Evolutionary conservation across 345 rosid species (phyloP).

Genomic region (Salix caprea): DNA sequence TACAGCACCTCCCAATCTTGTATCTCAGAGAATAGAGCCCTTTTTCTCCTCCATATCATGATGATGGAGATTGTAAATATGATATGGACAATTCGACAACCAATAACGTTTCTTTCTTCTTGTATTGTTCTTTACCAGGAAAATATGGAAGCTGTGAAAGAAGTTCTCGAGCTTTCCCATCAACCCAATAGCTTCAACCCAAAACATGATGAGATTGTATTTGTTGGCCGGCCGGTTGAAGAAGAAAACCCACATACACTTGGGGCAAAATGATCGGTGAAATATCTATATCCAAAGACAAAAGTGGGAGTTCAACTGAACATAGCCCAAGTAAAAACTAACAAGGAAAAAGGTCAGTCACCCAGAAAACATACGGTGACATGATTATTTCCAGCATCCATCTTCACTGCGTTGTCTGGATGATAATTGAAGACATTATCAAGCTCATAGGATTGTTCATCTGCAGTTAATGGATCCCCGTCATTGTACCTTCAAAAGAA

Average conservation of each 20-base stretch:
- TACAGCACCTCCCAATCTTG: constrained; percentile 14
- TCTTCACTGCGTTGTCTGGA: constrained; percentile 67
- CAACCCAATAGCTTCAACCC: too few relatives aligned
- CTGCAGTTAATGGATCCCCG: constrained; percentile 67
- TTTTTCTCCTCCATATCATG: neutral
- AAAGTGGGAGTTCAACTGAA: too few relatives aligned
- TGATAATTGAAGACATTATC: constrained; percentile 69
- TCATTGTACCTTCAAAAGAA: constrained; percentile 63
- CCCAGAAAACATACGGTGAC: constrained; percentile 21
- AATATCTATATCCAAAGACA: too few relatives aligned
- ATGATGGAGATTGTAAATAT: neutral
- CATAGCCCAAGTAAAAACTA: too few relatives aligned
- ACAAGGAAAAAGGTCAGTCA: too few relatives aligned
- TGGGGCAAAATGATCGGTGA: too few relatives aligned
- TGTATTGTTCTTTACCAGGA: neutral
- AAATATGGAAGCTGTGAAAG: too few relatives aligned
- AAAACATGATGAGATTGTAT: too few relatives aligned
- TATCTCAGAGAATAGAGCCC: neutral
- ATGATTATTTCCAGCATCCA: constrained; percentile 73
- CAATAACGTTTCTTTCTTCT: neutral
- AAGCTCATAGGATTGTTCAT: constrained; percentile 52
- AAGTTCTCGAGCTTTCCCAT: too few relatives aligned
- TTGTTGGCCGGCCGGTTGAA: too few relatives aligned
- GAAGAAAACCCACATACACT: too few relatives aligned
- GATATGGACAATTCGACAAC: neutral